Base-by-base conservation (phyloP, 805 yeast species). In the Pichia heedii region DNA sequence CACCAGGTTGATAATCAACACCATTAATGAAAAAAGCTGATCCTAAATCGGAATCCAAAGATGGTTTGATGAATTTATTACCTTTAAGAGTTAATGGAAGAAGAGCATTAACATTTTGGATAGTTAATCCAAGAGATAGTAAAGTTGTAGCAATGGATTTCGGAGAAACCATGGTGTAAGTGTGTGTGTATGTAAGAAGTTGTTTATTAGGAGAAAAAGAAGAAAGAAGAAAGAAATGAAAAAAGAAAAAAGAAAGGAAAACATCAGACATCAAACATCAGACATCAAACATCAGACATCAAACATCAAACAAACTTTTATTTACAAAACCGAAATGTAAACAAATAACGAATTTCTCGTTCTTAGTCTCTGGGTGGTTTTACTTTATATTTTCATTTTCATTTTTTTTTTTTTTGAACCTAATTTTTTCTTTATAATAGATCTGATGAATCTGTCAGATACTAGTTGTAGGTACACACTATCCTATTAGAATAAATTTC, bases 1-100 rank as follows among this genome's bases (percentile, higher is more conserved):
- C 97, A 50, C 97, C 96, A 0, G 90, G 94, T 64, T 86, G 95
- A 63, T 89, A 89, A 63, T 87, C 97, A 34, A 89, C 77, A 49
- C 97, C 97, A 48, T 84, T 76, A 44, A 88, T 69, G 61, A 81
- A 82, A 60, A 86, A 89, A 9, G 84, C 82, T 37, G 72, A 70
- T 29, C 80, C 81, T 21, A 66, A 58, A 12, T 60, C 54, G 5
- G 38, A 45, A 15, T 56, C 55, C 3, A 49, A 40, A 6, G 70
- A 63, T 20, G 84, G 82, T 51, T 71, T 65, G 54, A 81, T 75
- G 57, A 83, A 80, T 44, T 82, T 67, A 48, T 71, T 70, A 33
- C 80, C 81, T 44, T 70, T 67, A 48, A 70, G 60, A 35, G 71
- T 70, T 36, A 83, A 54, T 8, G 88, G 86, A 39, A 79, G 66